phyloP scores from a whole-genome alignment of 768 basidiomycete species.

The Sutorius australiensis region DNA sequence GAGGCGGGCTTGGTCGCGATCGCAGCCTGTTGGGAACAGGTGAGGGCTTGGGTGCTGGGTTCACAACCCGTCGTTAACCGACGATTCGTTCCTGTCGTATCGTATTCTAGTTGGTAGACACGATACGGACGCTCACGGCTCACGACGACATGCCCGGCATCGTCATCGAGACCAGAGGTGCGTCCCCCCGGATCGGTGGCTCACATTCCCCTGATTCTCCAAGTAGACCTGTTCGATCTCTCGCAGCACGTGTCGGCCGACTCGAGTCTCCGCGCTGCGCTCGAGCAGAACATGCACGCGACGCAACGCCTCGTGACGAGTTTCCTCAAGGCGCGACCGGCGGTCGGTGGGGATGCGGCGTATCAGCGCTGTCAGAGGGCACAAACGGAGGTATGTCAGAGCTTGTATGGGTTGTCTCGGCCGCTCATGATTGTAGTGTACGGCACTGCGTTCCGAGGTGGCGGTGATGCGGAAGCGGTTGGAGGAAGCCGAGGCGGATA shows the following conservation, averaged over 20 bases:
- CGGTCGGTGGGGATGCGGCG: conserved; percentile 36
- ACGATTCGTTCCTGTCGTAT: not conserved
- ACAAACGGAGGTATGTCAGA: conserved; percentile 55
- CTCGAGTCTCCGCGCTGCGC: conserved; percentile 35
- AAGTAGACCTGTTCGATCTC: conserved; percentile 30
- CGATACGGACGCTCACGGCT: conserved; percentile 56
- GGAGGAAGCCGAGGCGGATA: conserved; percentile 46
- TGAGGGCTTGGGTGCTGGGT: conserved; percentile 28
- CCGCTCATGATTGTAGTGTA: conserved; percentile 41
- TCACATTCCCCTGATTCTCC: not conserved
- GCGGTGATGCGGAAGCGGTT: conserved; percentile 47
- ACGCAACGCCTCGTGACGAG: conserved; percentile 58
- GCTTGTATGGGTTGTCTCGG: not conserved
- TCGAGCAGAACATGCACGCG: conserved; percentile 53
- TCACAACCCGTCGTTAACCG: not conserved
- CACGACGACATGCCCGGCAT: conserved; percentile 46
- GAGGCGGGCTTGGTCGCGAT: conserved; percentile 72
- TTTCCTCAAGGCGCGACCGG: conserved; percentile 42
- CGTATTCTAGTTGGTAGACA: conserved; percentile 55
- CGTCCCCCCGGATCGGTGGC: not conserved
- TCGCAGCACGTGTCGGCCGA: conserved; percentile 32
- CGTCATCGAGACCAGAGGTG: conserved; percentile 43
- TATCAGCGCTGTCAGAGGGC: conserved; percentile 49
- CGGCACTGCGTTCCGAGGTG: conserved; percentile 56
- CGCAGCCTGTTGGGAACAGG: conserved; percentile 78